Conservation (phyloP, 2,329 filamentous ascomycete species). For the Aspergillus sp. region DNA sequence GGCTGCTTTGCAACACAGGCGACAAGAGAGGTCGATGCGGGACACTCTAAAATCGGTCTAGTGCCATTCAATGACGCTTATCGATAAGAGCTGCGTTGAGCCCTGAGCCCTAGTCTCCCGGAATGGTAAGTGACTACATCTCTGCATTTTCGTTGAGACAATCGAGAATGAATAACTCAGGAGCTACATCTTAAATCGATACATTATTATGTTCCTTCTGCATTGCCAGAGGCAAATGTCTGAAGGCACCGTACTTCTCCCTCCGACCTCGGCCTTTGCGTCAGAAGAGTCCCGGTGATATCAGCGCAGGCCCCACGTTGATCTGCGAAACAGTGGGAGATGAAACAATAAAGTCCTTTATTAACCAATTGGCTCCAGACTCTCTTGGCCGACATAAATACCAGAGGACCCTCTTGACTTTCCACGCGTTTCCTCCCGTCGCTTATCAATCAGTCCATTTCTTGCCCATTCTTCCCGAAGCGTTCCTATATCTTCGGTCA, state of each 20-base stretch:
- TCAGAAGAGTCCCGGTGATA: too few species aligned
- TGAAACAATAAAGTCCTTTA: too few species aligned
- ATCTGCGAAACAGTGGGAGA: too few species aligned
- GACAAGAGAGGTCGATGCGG: slow-evolving; percentile 6
- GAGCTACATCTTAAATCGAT: too few species aligned
- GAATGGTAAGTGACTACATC: background rate
- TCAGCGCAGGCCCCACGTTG: too few species aligned
- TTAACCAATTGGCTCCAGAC: background rate
- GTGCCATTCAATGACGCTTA: slow-evolving; percentile 7
- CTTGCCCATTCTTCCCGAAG: background rate
- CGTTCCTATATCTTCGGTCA: background rate
- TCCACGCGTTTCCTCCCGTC: too few species aligned
- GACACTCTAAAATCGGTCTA: slow-evolving; percentile 9
- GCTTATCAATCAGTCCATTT: background rate
- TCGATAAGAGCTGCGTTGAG: slow-evolving; percentile 16
- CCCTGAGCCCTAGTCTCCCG: slow-evolving; percentile 5
- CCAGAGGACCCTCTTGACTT: background rate
- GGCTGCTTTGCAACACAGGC: background rate
- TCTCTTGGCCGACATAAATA: background rate
- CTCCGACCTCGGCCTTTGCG: too few species aligned
- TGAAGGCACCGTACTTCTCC: too few species aligned
- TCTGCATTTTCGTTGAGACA: background rate
- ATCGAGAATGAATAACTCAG: background rate
- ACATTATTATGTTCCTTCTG: too few species aligned
- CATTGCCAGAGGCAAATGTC: too few species aligned